Evolutionary conservation across 345 rosid genomes (phyloP).

Genomic region (Tarenaya hassleriana): DNA sequence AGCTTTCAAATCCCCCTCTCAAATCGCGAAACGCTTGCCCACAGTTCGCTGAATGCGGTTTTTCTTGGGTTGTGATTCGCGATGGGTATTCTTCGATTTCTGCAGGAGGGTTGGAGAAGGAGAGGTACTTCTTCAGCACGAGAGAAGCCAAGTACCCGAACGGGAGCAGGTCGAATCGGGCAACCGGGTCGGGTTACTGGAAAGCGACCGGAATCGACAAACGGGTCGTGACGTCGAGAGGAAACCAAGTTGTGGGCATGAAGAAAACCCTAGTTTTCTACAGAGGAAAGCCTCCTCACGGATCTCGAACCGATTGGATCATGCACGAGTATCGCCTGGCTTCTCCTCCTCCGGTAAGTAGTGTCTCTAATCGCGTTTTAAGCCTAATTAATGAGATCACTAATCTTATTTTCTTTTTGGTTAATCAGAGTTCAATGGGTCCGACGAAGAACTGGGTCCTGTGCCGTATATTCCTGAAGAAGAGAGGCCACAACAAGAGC

Average conservation of each 20-base stretch:
- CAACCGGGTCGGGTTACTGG: too few relatives aligned
- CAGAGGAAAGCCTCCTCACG: too few relatives aligned
- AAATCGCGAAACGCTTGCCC: too few relatives aligned
- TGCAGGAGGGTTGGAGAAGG: conserved; percentile 76
- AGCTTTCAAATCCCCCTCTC: background rate
- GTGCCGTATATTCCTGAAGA: conserved; percentile 91
- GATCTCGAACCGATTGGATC: too few relatives aligned
- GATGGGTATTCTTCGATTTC: background rate
- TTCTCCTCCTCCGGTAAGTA: conserved; percentile 29
- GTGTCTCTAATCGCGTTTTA: too few relatives aligned
- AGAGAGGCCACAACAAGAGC: conserved; percentile 45
- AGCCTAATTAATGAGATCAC: too few relatives aligned
- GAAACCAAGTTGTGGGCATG: conserved; percentile 64
- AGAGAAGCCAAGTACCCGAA: too few relatives aligned
- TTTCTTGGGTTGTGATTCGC: too few relatives aligned
- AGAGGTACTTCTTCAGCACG: too few relatives aligned
- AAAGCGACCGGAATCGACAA: conserved; percentile 86
- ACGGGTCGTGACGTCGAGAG: conserved; percentile 54
- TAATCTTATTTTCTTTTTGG: too few relatives aligned
- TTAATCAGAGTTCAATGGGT: conserved; percentile 36
- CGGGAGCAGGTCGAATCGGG: too few relatives aligned
- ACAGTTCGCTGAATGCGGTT: too few relatives aligned
- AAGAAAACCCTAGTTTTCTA: conserved; percentile 98
- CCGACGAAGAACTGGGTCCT: conserved; percentile 78
- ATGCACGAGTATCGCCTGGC: conserved; percentile 94